Evolutionary conservation across 2,329 filamentous ascomycete genomes (phyloP), one percentile per base, ranked within the genome.

Genomic region (Aspergillus phoenicis): DNA sequence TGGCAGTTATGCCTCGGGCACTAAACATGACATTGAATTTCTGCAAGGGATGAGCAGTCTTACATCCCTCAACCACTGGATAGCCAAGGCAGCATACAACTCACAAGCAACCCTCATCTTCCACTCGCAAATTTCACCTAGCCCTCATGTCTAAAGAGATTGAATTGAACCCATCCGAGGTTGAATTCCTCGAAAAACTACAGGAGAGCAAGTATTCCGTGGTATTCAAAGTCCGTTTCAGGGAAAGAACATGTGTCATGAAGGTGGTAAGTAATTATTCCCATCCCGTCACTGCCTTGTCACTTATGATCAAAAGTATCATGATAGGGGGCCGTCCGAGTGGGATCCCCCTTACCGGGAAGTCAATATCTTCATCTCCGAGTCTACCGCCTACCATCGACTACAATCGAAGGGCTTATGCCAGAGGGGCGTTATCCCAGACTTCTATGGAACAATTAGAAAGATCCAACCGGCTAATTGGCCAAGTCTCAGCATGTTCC

Each of bases 341-440:
- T 39, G 20, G 15, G 65, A 67, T 48, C 33, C 60, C 8, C 24
- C 57, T 1, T 26, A 65, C 24, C 26, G n/a, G 5, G 64, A 66
- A 61, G 22, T 63, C 17, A 56, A 67, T 45, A 47, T 62, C 30
- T 68, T 66, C 49, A 47, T 61, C 22, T 59, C 55, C 26, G 64
- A 68, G 36, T 60, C 57, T n/a, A 61, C 64, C 24, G 61, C 65
- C 2, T 68, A 68, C 41, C 33, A 48, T 8, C 62, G 60, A 4
- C 30, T 68, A n/a, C 64, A 68, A 58, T 45, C 43, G 10, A 66
- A 61, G 15, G 64, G 64, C 5, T 39, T 68, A n/a, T 68, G 64
- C 48, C 17, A 54, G 15, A 26, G 52, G 53, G 59, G 64, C 11
- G 55, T 63, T 17, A 20, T 67, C 49, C 64, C 65, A 7, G 57